These are phyloP conservation scores for Pleurotus sapidus DNA, from an alignment of 768 basidiomycete genomes.

Conservation along the genomic window DNA sequence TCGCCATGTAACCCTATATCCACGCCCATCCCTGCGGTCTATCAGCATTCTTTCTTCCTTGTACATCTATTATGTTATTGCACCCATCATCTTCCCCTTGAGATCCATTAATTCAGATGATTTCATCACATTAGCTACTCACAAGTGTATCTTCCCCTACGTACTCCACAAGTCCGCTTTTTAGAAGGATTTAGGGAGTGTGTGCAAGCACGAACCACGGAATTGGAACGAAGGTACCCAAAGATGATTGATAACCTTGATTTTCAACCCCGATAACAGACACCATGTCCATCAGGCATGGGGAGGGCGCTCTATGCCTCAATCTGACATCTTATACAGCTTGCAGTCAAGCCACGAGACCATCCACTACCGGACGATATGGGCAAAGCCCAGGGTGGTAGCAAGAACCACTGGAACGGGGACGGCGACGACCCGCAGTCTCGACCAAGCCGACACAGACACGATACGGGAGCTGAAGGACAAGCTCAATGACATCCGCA, in stretches of 20 bases:
- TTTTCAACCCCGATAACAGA: background rate
- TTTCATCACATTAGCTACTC: background rate
- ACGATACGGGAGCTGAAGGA: conserved; percentile 6
- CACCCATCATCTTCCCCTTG: background rate
- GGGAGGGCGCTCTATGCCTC: too few relatives aligned
- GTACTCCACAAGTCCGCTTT: too few relatives aligned
- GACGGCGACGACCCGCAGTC: background rate
- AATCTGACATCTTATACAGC: too few relatives aligned
- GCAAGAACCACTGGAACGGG: too few relatives aligned
- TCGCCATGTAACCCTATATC: conserved; percentile 63
- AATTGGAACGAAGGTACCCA: background rate
- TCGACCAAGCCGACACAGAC: conserved; percentile 4
- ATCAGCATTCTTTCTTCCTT: background rate
- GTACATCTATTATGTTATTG: conserved; percentile 7
- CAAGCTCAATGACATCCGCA: conserved; percentile 7
- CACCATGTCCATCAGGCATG: background rate
- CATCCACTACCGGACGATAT: background rate
- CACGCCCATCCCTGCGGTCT: background rate
- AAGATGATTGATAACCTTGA: background rate
- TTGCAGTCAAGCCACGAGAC: background rate
- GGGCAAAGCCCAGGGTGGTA: background rate
- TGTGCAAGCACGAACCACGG: too few relatives aligned
- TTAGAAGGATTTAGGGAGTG: too few relatives aligned
- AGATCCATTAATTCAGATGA: background rate
- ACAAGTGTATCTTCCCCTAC: background rate